phyloP scores from a whole-genome alignment of 2,329 filamentous ascomycete genomes.

The Claviceps arundinis region DNA sequence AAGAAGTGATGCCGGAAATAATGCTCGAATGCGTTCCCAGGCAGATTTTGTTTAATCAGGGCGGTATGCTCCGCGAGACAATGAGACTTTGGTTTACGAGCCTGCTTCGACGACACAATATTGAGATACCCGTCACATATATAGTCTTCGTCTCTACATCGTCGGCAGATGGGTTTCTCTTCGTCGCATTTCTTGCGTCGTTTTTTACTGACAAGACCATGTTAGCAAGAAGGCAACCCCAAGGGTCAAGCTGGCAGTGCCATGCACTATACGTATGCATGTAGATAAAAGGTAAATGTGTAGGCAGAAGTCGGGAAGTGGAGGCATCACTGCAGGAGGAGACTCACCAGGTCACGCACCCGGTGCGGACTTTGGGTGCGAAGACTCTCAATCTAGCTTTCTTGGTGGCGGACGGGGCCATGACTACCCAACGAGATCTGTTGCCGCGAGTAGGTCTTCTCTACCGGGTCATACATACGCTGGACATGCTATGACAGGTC shows the following conservation, averaged over 20 bases:
- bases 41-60: background rate
- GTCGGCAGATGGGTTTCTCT: slow-evolving; percentile 1
- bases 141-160: slow-evolving; percentile 2
- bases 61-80: background rate
- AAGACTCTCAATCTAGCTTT: slow-evolving; percentile 1
- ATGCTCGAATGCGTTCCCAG: background rate
- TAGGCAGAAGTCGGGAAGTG: background rate
- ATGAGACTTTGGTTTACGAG: background rate
- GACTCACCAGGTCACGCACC: slow-evolving; percentile 3
- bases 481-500: background rate
- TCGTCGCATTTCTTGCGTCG: slow-evolving; percentile 4
- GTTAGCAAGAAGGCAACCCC: background rate
- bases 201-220: background rate
- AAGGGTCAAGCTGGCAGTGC: background rate
- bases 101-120: background rate
- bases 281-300: background rate
- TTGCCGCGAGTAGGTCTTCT: background rate
- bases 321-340: background rate
- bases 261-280: background rate
- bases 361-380: slow-evolving; percentile 3
- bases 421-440: background rate
- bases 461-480: background rate
- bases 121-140: slow-evolving; percentile 1
- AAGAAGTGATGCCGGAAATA: slow-evolving; percentile 4
- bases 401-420: slow-evolving; percentile 1